These are phyloP conservation scores for Elymus sibiricus DNA, from an alignment of 176 grass and related monocot genomes.

Conservation along the genomic window DNA sequence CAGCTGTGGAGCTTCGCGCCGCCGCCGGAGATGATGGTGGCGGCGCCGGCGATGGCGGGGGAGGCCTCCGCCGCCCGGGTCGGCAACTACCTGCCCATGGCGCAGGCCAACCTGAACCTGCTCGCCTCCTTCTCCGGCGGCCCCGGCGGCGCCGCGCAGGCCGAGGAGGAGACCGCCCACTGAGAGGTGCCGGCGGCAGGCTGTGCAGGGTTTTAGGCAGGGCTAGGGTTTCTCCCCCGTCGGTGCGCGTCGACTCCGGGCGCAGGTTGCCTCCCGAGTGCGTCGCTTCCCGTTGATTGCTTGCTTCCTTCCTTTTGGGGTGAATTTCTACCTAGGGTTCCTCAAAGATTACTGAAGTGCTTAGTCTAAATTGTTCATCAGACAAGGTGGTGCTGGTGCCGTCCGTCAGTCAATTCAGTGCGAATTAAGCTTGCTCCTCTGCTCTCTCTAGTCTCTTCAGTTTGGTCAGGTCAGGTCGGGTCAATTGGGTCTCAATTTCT, in stretches of 20 bases:
- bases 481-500: neutral
- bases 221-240: slow-evolving; percentile 33
- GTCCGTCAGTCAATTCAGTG: neutral
- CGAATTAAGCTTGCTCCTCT: neutral
- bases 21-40: slow-evolving; percentile 63
- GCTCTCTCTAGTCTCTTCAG: neutral
- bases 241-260: neutral
- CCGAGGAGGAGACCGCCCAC: slow-evolving; percentile 58
- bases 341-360: neutral
- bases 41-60: slow-evolving; percentile 38
- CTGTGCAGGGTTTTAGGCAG: slow-evolving; percentile 45
- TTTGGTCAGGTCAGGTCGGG: neutral
- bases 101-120: slow-evolving; percentile 87
- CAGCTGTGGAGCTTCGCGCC: slow-evolving; percentile 89
- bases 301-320: neutral
- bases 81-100: slow-evolving; percentile 87
- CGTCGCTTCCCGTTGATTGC: neutral
- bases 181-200: slow-evolving; percentile 7
- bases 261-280: neutral
- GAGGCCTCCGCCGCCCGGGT: slow-evolving; percentile 86
- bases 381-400: neutral
- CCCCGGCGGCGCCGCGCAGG: slow-evolving; percentile 11
- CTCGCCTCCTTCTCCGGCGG: slow-evolving; percentile 76
- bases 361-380: neutral
- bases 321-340: slow-evolving; percentile 3